Evolutionary conservation across 2,329 filamentous ascomycete species (phyloP).

Genomic region (Cytospora leucostoma): DNA sequence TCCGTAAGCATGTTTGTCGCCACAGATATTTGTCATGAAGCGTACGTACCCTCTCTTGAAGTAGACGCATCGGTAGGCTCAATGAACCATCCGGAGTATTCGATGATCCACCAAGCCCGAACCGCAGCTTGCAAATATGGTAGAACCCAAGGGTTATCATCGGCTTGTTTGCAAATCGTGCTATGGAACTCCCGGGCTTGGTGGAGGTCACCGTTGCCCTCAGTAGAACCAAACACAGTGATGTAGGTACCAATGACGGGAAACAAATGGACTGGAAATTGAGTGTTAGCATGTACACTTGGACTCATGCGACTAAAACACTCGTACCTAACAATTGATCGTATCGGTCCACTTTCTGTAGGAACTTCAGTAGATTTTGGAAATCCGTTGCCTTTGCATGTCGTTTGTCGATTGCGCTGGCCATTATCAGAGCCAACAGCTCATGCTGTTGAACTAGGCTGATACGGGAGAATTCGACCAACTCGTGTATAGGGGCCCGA

Average conservation of each 20-base stretch:
- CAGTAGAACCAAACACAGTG: slow-evolving; percentile 74
- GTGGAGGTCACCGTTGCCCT: slow-evolving; percentile 66
- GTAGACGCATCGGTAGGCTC: slow-evolving; percentile 64
- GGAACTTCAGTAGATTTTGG: slow-evolving; percentile 64
- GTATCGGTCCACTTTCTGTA: slow-evolving; percentile 75
- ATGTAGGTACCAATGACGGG: slow-evolving; percentile 78
- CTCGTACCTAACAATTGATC: slow-evolving; percentile 60
- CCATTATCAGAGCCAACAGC: slow-evolving; percentile 76
- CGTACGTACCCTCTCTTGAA: slow-evolving; percentile 40
- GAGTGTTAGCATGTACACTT: background rate
- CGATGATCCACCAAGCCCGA: slow-evolving; percentile 83
- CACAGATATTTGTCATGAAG: background rate
- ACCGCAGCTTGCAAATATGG: slow-evolving; percentile 78
- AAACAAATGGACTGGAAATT: slow-evolving; percentile 70
- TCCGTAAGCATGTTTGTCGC: background rate
- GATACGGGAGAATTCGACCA: slow-evolving; percentile 75
- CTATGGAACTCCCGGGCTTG: slow-evolving; percentile 72
- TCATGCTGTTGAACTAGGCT: slow-evolving; percentile 91
- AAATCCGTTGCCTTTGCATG: slow-evolving; percentile 74
- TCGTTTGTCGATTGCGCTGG: slow-evolving; percentile 74
- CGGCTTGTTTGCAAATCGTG: slow-evolving; percentile 65
- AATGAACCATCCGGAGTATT: slow-evolving; percentile 88
- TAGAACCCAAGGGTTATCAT: slow-evolving; percentile 71
- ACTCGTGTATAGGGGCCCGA: slow-evolving; percentile 65
- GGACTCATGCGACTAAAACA: slow-evolving; percentile 3